Base-by-base conservation (phyloP, 192 early-diverging fungal genomes). In the Funneliformis mosseae region DNA sequence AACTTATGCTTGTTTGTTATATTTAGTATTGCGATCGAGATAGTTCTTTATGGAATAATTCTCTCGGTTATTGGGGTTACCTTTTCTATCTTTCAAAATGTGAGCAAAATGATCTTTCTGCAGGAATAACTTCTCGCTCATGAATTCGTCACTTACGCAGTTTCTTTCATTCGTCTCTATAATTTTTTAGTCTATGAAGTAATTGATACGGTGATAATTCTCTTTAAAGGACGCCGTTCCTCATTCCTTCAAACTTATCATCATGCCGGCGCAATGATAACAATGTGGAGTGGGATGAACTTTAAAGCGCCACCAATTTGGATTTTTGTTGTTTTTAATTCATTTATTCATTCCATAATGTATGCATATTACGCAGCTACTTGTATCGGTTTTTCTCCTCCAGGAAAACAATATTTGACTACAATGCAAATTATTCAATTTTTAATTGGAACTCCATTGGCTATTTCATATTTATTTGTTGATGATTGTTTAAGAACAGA, bases 331-430 rank as follows among this genome's bases (percentile, higher is more conserved):
- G 82, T 91, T 28, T 90, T 92, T 87, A 96, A 96, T 88, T 94
- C 94, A 21, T 94, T 95, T 75, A 93, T 96, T 59, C 95, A 96
- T 88, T 90, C 92, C 76, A 80, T 96, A 71, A 96, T 96, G 94
- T 96, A 95, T 85, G 83, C 82, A 50, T 95, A 95, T 88, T 96
- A 96, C 83, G 90, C 92, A 63, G 84, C 89, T 68, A 94, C 94
- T 12, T 91, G 90, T 61, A 67, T 95, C 68, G 93, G 93, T 55
- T 77, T 93, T 61, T 90, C 89, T 81, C 93, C 93, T 50, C 94
- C 94, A 21, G 92, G 93, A 67, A 96, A 96, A 85, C 86, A 92
- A 84, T 92, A 91, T 77, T 84, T 96, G 71, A 96, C 95, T 25
- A 81, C 83, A 67, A 88, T 95, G 84, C 95, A 96, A 85, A 96